Conservation (phyloP, 139 green algal species). For the Tetraselmis chui region DNA sequence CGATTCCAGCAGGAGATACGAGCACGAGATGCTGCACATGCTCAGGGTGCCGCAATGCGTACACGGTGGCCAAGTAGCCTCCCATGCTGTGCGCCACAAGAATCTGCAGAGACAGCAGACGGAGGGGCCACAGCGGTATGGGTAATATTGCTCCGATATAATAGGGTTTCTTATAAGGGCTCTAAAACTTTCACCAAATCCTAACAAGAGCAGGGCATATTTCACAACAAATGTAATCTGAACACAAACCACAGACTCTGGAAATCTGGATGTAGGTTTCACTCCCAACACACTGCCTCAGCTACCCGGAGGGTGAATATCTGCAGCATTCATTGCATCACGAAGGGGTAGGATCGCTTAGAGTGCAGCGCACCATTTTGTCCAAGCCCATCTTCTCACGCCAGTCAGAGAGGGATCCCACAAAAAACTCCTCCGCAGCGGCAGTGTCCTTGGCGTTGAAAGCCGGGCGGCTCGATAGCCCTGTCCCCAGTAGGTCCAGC, state of each 20-base stretch:
- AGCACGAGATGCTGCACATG: conserved; percentile 79
- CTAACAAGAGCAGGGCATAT: no score
- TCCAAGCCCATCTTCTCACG: conserved; percentile 45
- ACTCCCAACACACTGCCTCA: no score
- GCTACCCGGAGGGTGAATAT: no score
- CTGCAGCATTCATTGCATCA: not conserved
- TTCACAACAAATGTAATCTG: no score
- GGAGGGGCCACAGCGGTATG: not conserved
- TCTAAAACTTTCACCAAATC: not conserved
- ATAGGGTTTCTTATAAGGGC: not conserved
- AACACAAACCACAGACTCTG: no score
- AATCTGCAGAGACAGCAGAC: no score
- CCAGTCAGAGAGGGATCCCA: conserved; percentile 63
- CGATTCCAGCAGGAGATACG: conserved; percentile 76
- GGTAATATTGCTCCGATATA: not conserved
- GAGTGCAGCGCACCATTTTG: no score
- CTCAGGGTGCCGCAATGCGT: conserved; percentile 73
- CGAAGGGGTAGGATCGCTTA: conserved; percentile 1
- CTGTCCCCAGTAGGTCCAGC: conserved; percentile 80
- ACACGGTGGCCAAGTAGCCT: conserved; percentile 72
- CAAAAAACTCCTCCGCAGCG: conserved; percentile 75
- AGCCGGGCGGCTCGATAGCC: conserved; percentile 63
- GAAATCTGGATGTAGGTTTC: no score
- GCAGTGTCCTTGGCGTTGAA: conserved; percentile 46
- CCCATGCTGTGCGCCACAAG: conserved; percentile 73